Percentiles rank a stretch among this genome's conserved stretches.
Conservation (phyloP, 768 basidiomycete species). For the Leccinellum albellum region DNA sequence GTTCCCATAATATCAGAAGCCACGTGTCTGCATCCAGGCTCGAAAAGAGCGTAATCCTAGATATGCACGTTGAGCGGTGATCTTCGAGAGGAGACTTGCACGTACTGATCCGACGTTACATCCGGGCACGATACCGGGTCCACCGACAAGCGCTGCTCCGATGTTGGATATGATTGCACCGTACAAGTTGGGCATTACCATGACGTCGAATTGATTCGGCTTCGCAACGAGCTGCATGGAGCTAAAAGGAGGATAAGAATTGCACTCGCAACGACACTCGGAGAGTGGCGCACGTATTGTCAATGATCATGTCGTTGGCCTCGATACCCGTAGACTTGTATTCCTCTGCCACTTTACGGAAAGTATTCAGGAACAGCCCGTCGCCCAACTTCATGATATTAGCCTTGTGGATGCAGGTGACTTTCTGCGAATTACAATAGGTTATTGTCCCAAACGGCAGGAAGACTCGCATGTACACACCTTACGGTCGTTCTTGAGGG, state of each 20-base stretch:
- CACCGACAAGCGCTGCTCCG: conserved; percentile 96
- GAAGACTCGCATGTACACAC: conserved; percentile 35
- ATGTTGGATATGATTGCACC: conserved; percentile 98
- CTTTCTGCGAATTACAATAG: conserved; percentile 62
- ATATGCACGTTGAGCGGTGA: neutral
- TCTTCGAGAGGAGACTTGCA: conserved; percentile 11
- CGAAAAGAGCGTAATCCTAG: conserved; percentile 95
- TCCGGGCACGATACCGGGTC: conserved; percentile 96
- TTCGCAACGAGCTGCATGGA: conserved; percentile 99
- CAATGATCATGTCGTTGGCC: conserved; percentile 98
- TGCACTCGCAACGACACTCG: neutral
- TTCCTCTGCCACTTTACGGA: conserved; percentile 93
- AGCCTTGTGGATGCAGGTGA: conserved; percentile 99
- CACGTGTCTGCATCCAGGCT: conserved; percentile 96
- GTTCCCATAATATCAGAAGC: conserved; percentile 96
- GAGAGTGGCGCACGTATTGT: conserved; percentile 74
- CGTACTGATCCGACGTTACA: conserved; percentile 92
- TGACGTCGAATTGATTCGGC: conserved; percentile 96
- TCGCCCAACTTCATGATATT: conserved; percentile 99
- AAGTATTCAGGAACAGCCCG: conserved; percentile 97
- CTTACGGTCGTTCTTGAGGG: conserved; percentile 97
- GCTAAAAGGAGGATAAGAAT: conserved; percentile 35
- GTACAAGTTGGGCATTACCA: conserved; percentile 99
- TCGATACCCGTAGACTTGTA: conserved; percentile 90
- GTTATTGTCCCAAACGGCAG: neutral